Evolutionary conservation across 2,329 filamentous ascomycete genomes (phyloP).

Genomic region (Didymella lethalis): DNA sequence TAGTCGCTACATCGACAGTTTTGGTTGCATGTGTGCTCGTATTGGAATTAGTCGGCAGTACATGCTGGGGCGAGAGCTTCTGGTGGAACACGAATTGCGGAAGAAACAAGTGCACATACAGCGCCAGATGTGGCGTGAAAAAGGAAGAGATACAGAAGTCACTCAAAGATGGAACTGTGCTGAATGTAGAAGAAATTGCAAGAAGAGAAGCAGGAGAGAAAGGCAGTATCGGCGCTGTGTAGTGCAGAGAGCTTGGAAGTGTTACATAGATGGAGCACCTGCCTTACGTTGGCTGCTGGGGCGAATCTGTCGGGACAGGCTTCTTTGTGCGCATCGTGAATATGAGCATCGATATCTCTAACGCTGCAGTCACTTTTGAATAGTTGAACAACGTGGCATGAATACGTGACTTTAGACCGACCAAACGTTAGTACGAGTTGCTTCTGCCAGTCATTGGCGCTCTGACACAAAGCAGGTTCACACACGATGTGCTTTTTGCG

Average conservation of each 20-base stretch:
- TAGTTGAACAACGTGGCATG: neutral
- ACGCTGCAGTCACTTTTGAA: neutral
- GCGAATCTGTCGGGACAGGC: neutral
- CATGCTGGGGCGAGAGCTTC: constrained; percentile 40
- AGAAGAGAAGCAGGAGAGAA: constrained; percentile 38
- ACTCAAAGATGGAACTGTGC: constrained; percentile 37
- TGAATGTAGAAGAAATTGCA: constrained; percentile 49
- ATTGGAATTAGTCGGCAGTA: constrained; percentile 47
- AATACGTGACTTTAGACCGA: neutral
- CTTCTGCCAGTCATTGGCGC: neutral
- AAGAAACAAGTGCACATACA: constrained; percentile 40
- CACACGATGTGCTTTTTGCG: neutral
- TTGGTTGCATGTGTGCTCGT: constrained; percentile 47
- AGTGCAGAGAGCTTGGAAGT: neutral
- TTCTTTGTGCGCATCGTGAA: neutral
- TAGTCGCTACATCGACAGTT: constrained; percentile 52
- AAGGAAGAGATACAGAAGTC: constrained; percentile 44
- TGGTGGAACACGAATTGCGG: constrained; percentile 37
- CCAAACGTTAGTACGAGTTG: neutral
- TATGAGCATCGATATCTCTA: too few relatives aligned
- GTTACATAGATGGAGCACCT: neutral
- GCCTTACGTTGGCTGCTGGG: neutral
- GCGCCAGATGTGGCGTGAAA: constrained; percentile 40
- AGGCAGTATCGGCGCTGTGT: constrained; percentile 28
- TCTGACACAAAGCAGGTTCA: neutral